Conservation (phyloP, 805 yeast species). For the Ogataea nonfermentans region DNA sequence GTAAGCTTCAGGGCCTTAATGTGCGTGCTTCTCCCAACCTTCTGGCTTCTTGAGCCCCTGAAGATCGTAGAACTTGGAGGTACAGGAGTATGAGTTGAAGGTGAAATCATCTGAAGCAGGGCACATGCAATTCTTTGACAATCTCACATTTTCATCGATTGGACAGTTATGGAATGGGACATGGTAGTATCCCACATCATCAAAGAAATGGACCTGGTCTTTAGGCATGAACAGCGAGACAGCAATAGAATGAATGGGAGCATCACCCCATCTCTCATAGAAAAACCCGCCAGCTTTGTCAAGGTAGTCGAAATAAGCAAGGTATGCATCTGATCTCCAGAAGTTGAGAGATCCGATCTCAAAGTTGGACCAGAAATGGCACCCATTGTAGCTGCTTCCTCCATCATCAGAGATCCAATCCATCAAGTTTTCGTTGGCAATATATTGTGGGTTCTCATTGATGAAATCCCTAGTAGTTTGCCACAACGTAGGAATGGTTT, state of each 20-base stretch:
- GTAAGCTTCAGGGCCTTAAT: constrained; percentile 24
- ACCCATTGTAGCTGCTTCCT: constrained; percentile 70
- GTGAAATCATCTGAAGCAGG: constrained; percentile 72
- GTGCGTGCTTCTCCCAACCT: constrained; percentile 65
- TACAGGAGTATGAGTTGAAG: constrained; percentile 73
- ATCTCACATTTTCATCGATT: constrained; percentile 55
- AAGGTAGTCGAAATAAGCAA: constrained; percentile 65
- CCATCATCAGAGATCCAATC: constrained; percentile 69
- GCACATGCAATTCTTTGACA: constrained; percentile 67
- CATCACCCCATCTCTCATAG: constrained; percentile 94
- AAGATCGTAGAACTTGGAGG: constrained; percentile 57
- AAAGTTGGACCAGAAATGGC: constrained; percentile 92
- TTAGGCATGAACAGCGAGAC: constrained; percentile 73
- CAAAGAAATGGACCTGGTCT: constrained; percentile 74
- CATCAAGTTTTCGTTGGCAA: constrained; percentile 61
- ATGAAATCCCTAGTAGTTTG: constrained; percentile 62
- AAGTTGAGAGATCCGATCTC: constrained; percentile 74
- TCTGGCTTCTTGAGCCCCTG: constrained; percentile 56
- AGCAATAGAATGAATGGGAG: constrained; percentile 88
- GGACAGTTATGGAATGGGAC: constrained; percentile 84
- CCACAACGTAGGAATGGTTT: constrained; percentile 78
- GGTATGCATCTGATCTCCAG: constrained; percentile 73
- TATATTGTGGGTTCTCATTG: constrained; percentile 54
- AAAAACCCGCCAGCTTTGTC: constrained; percentile 89
- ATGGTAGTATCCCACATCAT: constrained; percentile 82